phyloP scores from a whole-genome alignment of 2,329 filamentous ascomycete species.

The Metarhizium robertsii region DNA sequence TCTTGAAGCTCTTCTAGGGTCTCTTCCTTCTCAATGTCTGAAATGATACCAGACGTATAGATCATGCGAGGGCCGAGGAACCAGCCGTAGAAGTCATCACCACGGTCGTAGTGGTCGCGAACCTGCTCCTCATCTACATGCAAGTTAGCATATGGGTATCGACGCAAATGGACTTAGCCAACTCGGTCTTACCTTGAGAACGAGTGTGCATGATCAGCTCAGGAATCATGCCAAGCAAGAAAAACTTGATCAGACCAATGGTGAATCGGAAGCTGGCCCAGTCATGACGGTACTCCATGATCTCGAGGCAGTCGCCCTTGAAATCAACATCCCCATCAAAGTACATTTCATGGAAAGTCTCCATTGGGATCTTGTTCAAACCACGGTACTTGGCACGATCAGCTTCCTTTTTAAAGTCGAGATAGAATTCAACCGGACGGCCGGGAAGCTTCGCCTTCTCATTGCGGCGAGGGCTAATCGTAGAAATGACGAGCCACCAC shows the following conservation, averaged over 20 bases:
- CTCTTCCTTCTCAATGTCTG: conserved; percentile 80
- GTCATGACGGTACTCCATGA: conserved; percentile 90
- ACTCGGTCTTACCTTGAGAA: conserved; percentile 51
- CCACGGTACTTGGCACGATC: conserved; percentile 62
- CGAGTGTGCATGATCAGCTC: conserved; percentile 90
- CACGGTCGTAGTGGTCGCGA: conserved; percentile 93
- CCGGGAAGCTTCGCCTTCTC: conserved; percentile 85
- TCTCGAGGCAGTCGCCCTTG: conserved; percentile 84
- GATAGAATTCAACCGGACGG: conserved; percentile 82
- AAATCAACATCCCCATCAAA: conserved; percentile 91
- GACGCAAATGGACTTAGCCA: too few species aligned
- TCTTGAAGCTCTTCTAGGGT: conserved; percentile 91
- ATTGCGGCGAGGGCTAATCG: conserved; percentile 79
- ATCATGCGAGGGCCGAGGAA: conserved; percentile 98
- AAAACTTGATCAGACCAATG: conserved; percentile 73
- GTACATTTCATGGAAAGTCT: conserved; percentile 97
- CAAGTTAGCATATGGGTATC: conserved; percentile 8
- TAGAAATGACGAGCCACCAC: conserved; percentile 77
- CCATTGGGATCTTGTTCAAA: conserved; percentile 74
- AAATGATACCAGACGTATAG: conserved; percentile 92
- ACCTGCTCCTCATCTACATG: conserved; percentile 78
- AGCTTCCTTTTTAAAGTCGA: conserved; percentile 64
- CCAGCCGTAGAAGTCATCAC: conserved; percentile 98
- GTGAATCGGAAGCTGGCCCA: conserved; percentile 96
- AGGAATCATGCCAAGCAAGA: conserved; percentile 78